A percentile compares a stretch with the other conserved stretches of the same genome.
Evolutionary conservation across 257 asterid genomes (phyloP).

Genomic region (Mentha longifolia): DNA sequence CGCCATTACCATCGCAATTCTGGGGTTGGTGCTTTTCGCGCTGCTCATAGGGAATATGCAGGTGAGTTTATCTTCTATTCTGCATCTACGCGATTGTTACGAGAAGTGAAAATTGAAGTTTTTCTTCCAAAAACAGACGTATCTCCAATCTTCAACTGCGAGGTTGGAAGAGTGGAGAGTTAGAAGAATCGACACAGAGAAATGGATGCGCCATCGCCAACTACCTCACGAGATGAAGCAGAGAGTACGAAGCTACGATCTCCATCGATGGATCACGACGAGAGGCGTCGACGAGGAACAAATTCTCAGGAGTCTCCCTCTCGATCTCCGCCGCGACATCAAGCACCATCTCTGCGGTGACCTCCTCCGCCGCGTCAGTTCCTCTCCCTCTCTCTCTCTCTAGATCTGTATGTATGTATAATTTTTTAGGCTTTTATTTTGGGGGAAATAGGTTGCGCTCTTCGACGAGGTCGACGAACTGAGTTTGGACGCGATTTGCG

Average conservation of each 20-base stretch:
- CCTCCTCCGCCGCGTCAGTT: constrained; percentile 71
- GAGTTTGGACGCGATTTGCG: constrained; percentile 70
- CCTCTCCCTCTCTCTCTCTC: too few relatives aligned
- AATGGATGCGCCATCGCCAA: constrained; percentile 80
- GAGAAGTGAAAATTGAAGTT: too few relatives aligned
- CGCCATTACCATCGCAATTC: constrained; percentile 62
- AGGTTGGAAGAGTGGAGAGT: constrained; percentile 83
- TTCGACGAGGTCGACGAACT: constrained; percentile 69
- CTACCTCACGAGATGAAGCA: constrained; percentile 63
- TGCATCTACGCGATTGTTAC: too few relatives aligned
- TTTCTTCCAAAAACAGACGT: constrained; percentile 36
- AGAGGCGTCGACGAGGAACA: constrained; percentile 72
- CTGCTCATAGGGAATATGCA: constrained; percentile 85
- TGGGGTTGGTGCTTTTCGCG: constrained; percentile 70
- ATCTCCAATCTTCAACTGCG: constrained; percentile 59
- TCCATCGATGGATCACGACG: constrained; percentile 63
- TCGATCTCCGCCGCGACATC: constrained; percentile 71
- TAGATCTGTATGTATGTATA: too few relatives aligned
- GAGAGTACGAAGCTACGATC: constrained; percentile 57
- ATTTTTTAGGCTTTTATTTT: too few relatives aligned
- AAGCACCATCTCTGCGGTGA: constrained; percentile 72
- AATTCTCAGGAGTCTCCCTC: constrained; percentile 52
- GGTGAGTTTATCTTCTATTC: constrained; percentile 40
- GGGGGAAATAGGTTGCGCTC: constrained; percentile 56
- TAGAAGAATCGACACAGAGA: constrained; percentile 60